Evolutionary conservation across 2,329 filamentous ascomycete species (phyloP).

Genomic region (Pseudogymnoascus sp.): DNA sequence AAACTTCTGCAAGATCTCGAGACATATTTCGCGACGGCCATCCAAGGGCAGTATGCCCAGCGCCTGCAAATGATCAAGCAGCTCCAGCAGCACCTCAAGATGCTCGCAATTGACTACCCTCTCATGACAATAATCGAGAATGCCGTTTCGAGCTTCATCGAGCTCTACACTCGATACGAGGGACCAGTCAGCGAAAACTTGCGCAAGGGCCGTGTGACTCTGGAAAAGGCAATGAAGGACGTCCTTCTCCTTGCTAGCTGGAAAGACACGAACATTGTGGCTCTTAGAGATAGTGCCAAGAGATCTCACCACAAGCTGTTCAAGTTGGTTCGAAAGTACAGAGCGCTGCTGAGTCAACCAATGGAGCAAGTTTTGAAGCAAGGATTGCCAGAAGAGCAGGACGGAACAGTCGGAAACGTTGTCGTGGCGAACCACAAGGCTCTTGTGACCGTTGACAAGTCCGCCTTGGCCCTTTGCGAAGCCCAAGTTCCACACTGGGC

Average conservation of each 20-base stretch:
- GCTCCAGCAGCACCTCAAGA: slow-evolving; percentile 54
- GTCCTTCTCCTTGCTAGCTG: slow-evolving; percentile 90
- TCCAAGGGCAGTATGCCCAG: slow-evolving; percentile 69
- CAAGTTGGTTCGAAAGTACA: slow-evolving; percentile 83
- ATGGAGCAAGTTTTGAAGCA: slow-evolving; percentile 56
- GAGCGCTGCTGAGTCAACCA: slow-evolving; percentile 66
- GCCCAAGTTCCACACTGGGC: slow-evolving; percentile 31
- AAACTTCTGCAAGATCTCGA: slow-evolving; percentile 69
- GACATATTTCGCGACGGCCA: slow-evolving; percentile 69
- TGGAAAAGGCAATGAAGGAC: slow-evolving; percentile 92
- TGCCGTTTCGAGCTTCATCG: slow-evolving; percentile 67
- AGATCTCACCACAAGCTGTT: slow-evolving; percentile 89
- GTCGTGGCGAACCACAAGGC: background rate
- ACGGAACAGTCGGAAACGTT: slow-evolving; percentile 4
- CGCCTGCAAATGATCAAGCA: slow-evolving; percentile 64
- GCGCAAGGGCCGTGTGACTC: slow-evolving; percentile 53
- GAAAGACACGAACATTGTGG: slow-evolving; percentile 95
- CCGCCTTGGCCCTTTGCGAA: slow-evolving; percentile 23
- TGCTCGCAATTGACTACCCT: slow-evolving; percentile 52
- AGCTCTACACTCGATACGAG: slow-evolving; percentile 66
- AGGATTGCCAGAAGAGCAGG: slow-evolving; percentile 44
- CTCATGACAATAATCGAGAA: slow-evolving; percentile 49
- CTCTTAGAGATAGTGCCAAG: slow-evolving; percentile 78
- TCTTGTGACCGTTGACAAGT: slow-evolving; percentile 21
- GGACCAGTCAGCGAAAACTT: slow-evolving; percentile 57